Conservation (phyloP, 2,329 filamentous ascomycete genomes). For the Colletotrichum orbiculare region DNA sequence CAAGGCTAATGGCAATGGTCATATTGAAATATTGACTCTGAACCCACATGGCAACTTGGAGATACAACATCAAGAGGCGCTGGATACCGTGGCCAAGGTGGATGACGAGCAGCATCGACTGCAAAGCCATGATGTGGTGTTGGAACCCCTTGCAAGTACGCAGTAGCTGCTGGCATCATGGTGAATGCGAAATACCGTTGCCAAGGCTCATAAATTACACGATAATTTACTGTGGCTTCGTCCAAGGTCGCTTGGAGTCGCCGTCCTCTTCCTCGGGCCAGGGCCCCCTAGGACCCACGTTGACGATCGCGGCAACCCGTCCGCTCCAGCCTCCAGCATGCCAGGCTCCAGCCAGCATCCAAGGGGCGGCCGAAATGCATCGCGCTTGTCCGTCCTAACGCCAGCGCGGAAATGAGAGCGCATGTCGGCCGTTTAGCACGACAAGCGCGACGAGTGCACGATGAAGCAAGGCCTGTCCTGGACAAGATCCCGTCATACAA, state of each 20-base stretch:
- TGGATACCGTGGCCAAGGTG: not conserved
- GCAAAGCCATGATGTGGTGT: too few species aligned
- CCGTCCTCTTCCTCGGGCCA: conserved; percentile 7
- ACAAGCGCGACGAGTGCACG: conserved; percentile 29
- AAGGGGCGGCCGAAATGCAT: conserved; percentile 13
- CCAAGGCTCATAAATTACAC: conserved; percentile 11
- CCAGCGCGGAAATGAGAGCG: conserved; percentile 32
- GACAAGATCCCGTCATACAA: conserved; percentile 21
- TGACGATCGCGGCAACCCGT: conserved; percentile 1
- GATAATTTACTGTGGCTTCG: conserved; percentile 13
- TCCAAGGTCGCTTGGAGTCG: not conserved
- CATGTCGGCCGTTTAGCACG: conserved; percentile 18
- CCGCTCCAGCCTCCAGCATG: conserved; percentile 8
- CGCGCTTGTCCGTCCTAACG: conserved; percentile 30
- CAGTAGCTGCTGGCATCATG: not conserved
- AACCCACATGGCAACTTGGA: conserved; percentile 15
- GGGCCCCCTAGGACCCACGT: not conserved
- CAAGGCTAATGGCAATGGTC: conserved; percentile 15
- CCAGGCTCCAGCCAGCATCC: conserved; percentile 8
- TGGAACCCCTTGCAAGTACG: not conserved
- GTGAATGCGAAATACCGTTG: conserved; percentile 22
- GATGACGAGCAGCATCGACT: conserved; percentile 17
- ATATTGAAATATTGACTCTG: conserved; percentile 33
- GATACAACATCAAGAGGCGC: conserved; percentile 4
- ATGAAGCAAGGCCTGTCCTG: conserved; percentile 15